phyloP scores from a whole-genome alignment of 306 rosid species.

The Cicer bijugum region DNA sequence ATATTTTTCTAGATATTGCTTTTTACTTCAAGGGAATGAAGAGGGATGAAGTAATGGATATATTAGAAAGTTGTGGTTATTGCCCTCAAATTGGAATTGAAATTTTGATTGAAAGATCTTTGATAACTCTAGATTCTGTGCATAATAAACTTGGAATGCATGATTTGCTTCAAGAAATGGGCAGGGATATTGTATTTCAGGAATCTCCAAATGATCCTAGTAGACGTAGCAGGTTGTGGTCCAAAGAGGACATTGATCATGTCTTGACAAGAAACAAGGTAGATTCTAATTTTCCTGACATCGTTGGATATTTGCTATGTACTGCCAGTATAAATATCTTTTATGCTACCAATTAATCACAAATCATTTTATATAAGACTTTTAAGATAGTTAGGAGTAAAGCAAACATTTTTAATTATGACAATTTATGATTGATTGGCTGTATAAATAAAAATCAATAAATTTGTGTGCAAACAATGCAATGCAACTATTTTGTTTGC shows the following conservation, averaged over 20 bases:
- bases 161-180: constrained; percentile 45
- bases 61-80: constrained; percentile 26
- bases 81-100: constrained; percentile 35
- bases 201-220: constrained; percentile 38
- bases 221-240: constrained; percentile 37
- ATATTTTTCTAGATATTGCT: constrained; percentile 43
- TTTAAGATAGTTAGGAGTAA: too few relatives aligned
- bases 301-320: not conserved
- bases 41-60: constrained; percentile 7
- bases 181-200: constrained; percentile 36
- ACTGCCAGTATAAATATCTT: not conserved
- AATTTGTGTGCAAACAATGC: not conserved
- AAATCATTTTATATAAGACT: not conserved
- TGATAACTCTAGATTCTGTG: not conserved
- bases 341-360: not conserved
- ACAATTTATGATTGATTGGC: too few relatives aligned
- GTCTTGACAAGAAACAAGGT: constrained; percentile 39
- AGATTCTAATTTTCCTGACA: not conserved
- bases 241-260: constrained; percentile 13
- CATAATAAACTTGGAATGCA: constrained; percentile 40
- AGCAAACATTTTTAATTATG: too few relatives aligned
- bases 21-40: constrained; percentile 45
- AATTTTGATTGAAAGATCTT: constrained; percentile 47
- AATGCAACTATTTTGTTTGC: constrained; percentile 7
- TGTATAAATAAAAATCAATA: not conserved